Evolutionary conservation across 2,329 filamentous ascomycete genomes (phyloP), one percentile per base, ranked within the genome.

Genomic region (Thielaviopsis euricoi): DNA sequence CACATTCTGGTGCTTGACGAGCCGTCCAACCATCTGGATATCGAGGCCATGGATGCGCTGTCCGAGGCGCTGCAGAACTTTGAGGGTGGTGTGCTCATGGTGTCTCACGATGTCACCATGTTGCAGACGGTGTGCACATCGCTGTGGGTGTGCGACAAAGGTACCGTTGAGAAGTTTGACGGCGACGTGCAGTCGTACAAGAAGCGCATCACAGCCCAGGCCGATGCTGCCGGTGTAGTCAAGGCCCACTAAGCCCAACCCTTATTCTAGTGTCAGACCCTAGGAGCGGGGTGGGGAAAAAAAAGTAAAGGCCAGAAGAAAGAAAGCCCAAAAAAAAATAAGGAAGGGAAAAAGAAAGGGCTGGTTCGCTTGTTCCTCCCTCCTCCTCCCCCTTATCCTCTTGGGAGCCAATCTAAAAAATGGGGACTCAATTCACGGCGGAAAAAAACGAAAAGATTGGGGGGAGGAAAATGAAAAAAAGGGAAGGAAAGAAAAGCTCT

Each of bases 71-170:
- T 98, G 64, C 79, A 82, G 64, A 81, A 84, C 63, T 98, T 97
- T 74, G 80, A 95, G 73, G 93, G 93, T 61, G 93, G 93, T 69
- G 90, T 98, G 58, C 75, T 98, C 66, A 97, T 98, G 89, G 93
- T 98, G 59, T 95, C 87, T 67, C 93, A 98, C 85, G 93, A 98
- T 69, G 93, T 98, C 57, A 97, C 93, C 0, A 96, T 98, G 89
- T 71, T 98, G 70, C 89, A 95, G 75, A 95, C 87, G 56, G 93
- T 98, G 43, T 98, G 93, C 72, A 93, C 78, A 55, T 93, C 85
- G 68, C 73, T 98, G 67, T 98, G 93, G 93, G 91, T 98, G 62
- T 98, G 93, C 67, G 93, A 98, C 69, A 77, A 85, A 60, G 93
- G 93, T 10, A 93, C 85, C 1, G 90, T 98, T 21, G 89, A 95